Evolutionary conservation across 2,329 filamentous ascomycete genomes (phyloP), one percentile per base, ranked within the genome.

Genomic region (Xylariaceae sp.): DNA sequence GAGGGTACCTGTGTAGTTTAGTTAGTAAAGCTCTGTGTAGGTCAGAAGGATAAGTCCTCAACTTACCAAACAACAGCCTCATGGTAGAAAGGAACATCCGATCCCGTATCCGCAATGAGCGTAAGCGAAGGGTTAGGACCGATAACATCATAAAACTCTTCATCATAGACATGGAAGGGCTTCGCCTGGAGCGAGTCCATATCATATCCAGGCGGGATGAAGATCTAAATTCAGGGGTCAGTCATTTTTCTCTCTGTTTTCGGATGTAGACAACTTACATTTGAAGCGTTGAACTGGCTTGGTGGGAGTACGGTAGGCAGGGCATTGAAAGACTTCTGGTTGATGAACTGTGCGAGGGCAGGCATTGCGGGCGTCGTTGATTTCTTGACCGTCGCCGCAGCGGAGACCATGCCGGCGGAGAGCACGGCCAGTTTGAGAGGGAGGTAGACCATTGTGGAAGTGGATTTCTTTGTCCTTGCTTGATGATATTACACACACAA

Each of bases 1-100:
- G 74, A 2, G 73, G 72, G 48, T 72, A 73, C 73, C 73, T 76
- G 52, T 18, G 7, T 35, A 53, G 48, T 17, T 23, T 23, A 7
- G n/a, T 60, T 52, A 65, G 23, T 30, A 55, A 11, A 8, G 9
- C 44, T 23, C 15, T 18, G 37, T 18, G 9, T 34, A 3, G 23
- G n/a, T 13, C 42, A 45, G 13, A 7, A 3, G 44, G 13, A 47
- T 47, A 15, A 6, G 37, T 15, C 4, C 18, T 13, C n/a, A 35
- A 37, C 60, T 55, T 75, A 78, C 79, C 80, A 84, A 0, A 82
- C 75, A 8, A 81, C 78, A 5, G 81, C 82, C 64, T 85, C 82
- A 57, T 84, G 82, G 50, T 82, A 84, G 4, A 81, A 65, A 0
- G 79, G 79, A 51, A 82, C 74, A 51, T 82, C 74, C 0, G 68